Evolutionary conservation across 768 basidiomycete species (phyloP).

Genomic region (Lentinula sp.): DNA sequence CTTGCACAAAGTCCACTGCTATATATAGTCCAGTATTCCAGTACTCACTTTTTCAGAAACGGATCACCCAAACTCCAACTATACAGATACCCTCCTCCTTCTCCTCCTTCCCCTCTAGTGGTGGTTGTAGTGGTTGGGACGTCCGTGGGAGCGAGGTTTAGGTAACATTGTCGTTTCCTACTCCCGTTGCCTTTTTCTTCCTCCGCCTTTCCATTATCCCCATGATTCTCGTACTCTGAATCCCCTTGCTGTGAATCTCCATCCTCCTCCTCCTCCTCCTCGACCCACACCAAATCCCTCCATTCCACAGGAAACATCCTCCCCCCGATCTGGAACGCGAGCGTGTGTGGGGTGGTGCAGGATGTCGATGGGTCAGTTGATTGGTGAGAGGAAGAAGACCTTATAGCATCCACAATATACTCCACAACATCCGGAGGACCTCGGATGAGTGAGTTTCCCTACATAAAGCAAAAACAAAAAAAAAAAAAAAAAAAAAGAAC

Average conservation of each 20-base stretch:
- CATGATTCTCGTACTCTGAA: neutral
- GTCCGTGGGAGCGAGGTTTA: conserved; percentile 60
- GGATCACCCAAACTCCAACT: conserved; percentile 77
- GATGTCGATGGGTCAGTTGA: neutral
- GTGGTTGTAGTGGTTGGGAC: conserved; percentile 30
- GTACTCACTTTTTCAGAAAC: conserved; percentile 60
- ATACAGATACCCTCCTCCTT: conserved; percentile 53
- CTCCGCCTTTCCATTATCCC: conserved; percentile 21
- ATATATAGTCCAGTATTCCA: neutral
- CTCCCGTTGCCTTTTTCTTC: no score
- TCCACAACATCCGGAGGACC: conserved; percentile 62
- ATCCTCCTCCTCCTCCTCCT: neutral
- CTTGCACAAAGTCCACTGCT: no score
- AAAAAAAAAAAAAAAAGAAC: no score
- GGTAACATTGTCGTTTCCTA: conserved; percentile 28
- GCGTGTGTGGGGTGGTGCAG: conserved; percentile 55
- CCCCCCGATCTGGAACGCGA: conserved; percentile 67
- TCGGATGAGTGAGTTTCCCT: conserved; percentile 77
- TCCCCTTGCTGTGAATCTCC: no score
- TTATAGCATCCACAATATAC: conserved; percentile 15
- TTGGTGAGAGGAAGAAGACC: conserved; percentile 14
- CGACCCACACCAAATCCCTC: conserved; percentile 50
- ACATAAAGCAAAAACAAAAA: neutral
- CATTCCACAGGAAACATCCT: conserved; percentile 69
- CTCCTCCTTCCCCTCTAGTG: conserved; percentile 3